Conservation (phyloP, 768 basidiomycete species). For the Lepiota venenata region DNA sequence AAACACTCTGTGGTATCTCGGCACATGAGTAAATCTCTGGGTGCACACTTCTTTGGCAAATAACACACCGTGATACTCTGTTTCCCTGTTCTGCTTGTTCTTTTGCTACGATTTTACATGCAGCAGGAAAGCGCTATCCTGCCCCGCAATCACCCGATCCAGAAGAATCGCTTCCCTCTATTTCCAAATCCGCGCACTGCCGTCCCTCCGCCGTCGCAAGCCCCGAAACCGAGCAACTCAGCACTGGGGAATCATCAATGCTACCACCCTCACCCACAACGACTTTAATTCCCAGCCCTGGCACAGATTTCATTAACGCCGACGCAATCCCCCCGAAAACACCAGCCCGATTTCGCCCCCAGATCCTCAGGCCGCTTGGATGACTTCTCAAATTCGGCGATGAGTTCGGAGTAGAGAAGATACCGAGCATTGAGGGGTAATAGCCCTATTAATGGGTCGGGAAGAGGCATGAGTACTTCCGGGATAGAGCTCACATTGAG, state of each 20-base stretch:
- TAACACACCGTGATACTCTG: slow-evolving; percentile 52
- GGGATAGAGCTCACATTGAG: slow-evolving; percentile 74
- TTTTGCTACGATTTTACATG: slow-evolving; percentile 30
- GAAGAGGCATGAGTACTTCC: slow-evolving; percentile 70
- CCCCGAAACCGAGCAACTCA: slow-evolving; percentile 73
- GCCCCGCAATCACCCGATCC: slow-evolving; percentile 59
- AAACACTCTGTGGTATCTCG: slow-evolving; percentile 83
- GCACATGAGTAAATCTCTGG: slow-evolving; percentile 74
- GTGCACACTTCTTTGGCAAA: slow-evolving; percentile 58
- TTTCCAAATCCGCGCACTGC: slow-evolving; percentile 78
- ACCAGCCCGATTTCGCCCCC: slow-evolving; percentile 86
- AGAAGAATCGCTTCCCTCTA: slow-evolving; percentile 81
- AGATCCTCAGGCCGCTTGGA: slow-evolving; percentile 95
- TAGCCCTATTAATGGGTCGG: slow-evolving; percentile 43
- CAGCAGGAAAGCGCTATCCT: slow-evolving; percentile 28
- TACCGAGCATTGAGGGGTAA: slow-evolving; percentile 63
- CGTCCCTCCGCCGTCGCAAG: slow-evolving; percentile 79
- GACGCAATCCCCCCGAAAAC: slow-evolving; percentile 81
- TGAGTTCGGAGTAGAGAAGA: slow-evolving; percentile 64
- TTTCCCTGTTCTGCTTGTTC: slow-evolving; percentile 35
- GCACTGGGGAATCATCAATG: slow-evolving; percentile 41
- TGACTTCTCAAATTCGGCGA: slow-evolving; percentile 91
- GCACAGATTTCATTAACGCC: slow-evolving; percentile 49
- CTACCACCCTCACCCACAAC: slow-evolving; percentile 53
- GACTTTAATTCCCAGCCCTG: slow-evolving; percentile 54